Conservation (phyloP, 495 filamentous ascomycete species). For the Letharia columbiana region DNA sequence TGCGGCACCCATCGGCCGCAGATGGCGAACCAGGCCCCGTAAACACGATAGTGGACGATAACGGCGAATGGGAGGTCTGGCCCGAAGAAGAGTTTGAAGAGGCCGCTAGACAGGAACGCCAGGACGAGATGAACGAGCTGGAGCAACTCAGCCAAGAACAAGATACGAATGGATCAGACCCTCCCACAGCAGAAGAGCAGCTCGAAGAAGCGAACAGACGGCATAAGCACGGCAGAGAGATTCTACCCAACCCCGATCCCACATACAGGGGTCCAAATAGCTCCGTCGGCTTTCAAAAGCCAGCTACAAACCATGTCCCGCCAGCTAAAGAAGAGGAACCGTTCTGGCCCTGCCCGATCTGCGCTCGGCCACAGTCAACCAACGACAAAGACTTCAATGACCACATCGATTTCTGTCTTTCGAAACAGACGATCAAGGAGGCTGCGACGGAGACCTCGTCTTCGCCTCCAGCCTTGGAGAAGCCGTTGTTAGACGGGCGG, state of each 20-base stretch:
- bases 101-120: conserved; percentile 52
- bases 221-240: conserved; percentile 43
- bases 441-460: conserved; percentile 47
- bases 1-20: conserved; percentile 20
- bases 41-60: conserved; percentile 15
- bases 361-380: conserved; percentile 59
- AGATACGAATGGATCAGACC: conserved; percentile 4
- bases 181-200: conserved; percentile 15
- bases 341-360: conserved; percentile 81
- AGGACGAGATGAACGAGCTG: conserved; percentile 57
- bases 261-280: conserved; percentile 20
- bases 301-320: conserved; percentile 10
- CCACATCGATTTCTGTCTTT: conserved; percentile 91
- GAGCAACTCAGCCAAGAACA: conserved; percentile 56
- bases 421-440: conserved; percentile 74
- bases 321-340: conserved; percentile 15
- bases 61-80: conserved; percentile 55
- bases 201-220: conserved; percentile 26
- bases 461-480: conserved; percentile 13
- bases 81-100: conserved; percentile 63
- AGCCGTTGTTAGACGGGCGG: background rate
- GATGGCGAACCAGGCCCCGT: background rate
- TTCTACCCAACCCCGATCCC: conserved; percentile 37
- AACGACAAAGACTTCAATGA: conserved; percentile 78
- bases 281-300: conserved; percentile 17